A percentile compares a stretch with the other conserved stretches of the same genome.
Evolutionary conservation across 2,329 filamentous ascomycete species (phyloP).

Genomic region (Sclerotinia sclerotiorum): DNA sequence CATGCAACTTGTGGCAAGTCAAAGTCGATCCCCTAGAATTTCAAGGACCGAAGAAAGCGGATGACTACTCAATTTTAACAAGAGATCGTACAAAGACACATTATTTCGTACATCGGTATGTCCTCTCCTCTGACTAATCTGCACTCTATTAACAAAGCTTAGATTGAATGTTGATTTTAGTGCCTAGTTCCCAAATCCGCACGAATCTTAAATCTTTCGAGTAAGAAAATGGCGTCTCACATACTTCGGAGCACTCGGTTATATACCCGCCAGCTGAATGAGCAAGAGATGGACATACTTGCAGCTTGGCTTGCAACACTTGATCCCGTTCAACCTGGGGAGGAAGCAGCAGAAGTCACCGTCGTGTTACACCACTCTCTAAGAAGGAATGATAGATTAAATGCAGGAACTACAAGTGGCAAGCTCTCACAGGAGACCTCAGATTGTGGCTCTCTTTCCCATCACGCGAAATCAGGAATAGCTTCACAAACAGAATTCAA

Average conservation of each 20-base stretch:
- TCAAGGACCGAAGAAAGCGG: background rate
- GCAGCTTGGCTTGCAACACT: slow-evolving; percentile 8
- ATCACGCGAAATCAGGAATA: background rate
- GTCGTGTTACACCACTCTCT: background rate
- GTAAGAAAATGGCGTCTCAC: background rate
- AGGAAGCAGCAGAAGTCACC: slow-evolving; percentile 2
- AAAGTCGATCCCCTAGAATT: background rate
- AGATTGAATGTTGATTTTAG: background rate
- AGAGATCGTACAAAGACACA: background rate
- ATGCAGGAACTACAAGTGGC: background rate
- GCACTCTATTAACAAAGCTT: background rate
- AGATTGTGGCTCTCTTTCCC: background rate
- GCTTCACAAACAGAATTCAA: background rate
- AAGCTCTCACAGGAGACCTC: background rate
- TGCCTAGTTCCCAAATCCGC: background rate
- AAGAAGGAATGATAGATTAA: background rate
- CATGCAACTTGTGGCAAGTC: background rate
- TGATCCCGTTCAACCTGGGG: background rate
- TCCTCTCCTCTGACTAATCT: background rate
- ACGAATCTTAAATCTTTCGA: background rate
- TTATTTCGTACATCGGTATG: background rate
- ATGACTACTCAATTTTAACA: background rate
- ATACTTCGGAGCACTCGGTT: background rate
- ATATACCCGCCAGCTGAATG: background rate
- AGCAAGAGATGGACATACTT: slow-evolving; percentile 1